Percentiles rank a stretch among this genome's conserved stretches.
Evolutionary conservation across 108 stramenopile species (phyloP).

Genomic region (Seminavis robusta): DNA sequence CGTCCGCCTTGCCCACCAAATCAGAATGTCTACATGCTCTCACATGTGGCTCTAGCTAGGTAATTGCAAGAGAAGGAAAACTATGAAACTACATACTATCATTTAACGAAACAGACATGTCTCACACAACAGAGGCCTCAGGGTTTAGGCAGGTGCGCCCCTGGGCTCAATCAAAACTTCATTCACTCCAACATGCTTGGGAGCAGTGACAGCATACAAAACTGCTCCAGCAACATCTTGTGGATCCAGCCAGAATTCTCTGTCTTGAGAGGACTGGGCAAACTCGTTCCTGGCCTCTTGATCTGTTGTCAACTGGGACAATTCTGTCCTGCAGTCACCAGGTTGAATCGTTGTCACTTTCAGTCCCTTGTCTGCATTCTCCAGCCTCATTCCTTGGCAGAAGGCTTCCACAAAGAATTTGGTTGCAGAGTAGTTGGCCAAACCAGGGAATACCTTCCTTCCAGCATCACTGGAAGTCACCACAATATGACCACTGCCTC

Average conservation of each 20-base stretch:
- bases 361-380: conserved; percentile 50
- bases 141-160: no score
- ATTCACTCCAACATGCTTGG: conserved; percentile 77
- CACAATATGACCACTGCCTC: conserved; percentile 74
- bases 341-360: conserved; percentile 51
- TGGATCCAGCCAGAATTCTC: conserved; percentile 72
- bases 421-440: conserved; percentile 73
- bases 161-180: conserved; percentile 74
- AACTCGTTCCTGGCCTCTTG: conserved; percentile 55
- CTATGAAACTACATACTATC: no score
- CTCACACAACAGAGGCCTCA: no score
- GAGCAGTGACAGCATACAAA: conserved; percentile 70
- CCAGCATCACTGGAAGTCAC: conserved; percentile 79
- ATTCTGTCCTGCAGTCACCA: conserved; percentile 45
- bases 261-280: no score
- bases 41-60: no score
- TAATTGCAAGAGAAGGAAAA: no score
- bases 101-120: no score
- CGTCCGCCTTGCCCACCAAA: no score
- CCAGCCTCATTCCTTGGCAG: conserved; percentile 37
- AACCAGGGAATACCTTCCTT: conserved; percentile 51
- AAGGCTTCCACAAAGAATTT: conserved; percentile 75
- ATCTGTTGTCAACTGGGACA: conserved; percentile 52
- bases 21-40: no score
- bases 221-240: conserved; percentile 73